These are phyloP conservation scores for Mycena amicta DNA, from an alignment of 768 basidiomycete species.

Conservation along the genomic window DNA sequence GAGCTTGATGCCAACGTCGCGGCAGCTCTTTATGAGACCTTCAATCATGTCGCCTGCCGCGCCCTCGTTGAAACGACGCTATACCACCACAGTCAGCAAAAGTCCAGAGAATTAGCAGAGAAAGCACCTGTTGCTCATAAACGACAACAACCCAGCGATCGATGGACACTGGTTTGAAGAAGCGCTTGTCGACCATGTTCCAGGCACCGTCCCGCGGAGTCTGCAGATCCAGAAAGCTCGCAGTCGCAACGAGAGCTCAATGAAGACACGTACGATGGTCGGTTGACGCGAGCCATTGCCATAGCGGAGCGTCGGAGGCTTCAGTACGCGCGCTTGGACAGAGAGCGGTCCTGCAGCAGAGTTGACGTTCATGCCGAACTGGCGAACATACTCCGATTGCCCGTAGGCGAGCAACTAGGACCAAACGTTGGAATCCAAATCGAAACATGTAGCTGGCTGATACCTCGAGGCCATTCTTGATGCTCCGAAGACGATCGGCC, in stretches of 20 bases:
- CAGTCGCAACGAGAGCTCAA: background rate
- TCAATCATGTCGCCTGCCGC: constrained; percentile 55
- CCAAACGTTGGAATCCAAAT: background rate
- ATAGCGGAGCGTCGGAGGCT: constrained; percentile 68
- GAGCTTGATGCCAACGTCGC: constrained; percentile 64
- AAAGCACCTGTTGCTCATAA: constrained; percentile 53
- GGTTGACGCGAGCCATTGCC: constrained; percentile 57
- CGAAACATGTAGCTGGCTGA: constrained; percentile 4
- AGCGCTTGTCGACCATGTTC: constrained; percentile 83
- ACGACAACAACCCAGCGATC: constrained; percentile 64
- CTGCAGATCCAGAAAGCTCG: constrained; percentile 35
- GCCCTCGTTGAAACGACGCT: constrained; percentile 51
- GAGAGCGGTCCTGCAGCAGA: constrained; percentile 50
- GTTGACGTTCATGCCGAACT: constrained; percentile 72
- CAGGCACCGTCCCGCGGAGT: constrained; percentile 68
- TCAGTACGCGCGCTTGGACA: constrained; percentile 63
- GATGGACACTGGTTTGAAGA: constrained; percentile 59
- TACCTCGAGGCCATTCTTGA: constrained; percentile 56
- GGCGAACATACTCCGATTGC: constrained; percentile 72
- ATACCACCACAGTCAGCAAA: no score
- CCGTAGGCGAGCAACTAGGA: constrained; percentile 64
- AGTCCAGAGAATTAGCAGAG: background rate
- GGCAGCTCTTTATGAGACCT: constrained; percentile 51
- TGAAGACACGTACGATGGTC: constrained; percentile 53
- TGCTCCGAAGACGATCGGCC: constrained; percentile 54